Evolutionary conservation across 164 flowering plant species (phyloP).

Genomic region (Nymphaea thermarum): DNA sequence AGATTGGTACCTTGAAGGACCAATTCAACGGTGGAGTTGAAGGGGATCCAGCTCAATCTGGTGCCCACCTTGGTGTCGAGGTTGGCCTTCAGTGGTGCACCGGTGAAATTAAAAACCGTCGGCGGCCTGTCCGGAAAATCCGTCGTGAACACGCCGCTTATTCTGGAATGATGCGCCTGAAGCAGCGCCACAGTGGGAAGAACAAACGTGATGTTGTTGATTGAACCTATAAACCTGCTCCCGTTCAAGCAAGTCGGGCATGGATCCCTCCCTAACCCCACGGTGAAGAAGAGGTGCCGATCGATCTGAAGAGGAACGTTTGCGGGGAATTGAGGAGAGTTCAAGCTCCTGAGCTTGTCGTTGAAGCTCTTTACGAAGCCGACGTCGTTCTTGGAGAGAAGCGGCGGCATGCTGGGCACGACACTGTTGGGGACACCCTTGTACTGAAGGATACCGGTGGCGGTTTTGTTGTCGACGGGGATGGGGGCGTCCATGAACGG

Average conservation of each 20-base stretch:
- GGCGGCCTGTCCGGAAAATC: slow-evolving; percentile 44
- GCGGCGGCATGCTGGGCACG: slow-evolving; percentile 23
- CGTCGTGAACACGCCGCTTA: slow-evolving; percentile 26
- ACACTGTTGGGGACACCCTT: slow-evolving; percentile 29
- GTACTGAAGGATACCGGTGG: slow-evolving; percentile 40
- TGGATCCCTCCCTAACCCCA: slow-evolving; percentile 30
- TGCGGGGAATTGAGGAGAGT: slow-evolving; percentile 31
- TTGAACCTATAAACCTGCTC: slow-evolving; percentile 28
- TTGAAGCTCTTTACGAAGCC: slow-evolving; percentile 21
- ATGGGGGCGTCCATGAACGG: slow-evolving; percentile 34
- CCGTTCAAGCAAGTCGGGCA: slow-evolving; percentile 33
- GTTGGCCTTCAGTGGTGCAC: slow-evolving; percentile 42
- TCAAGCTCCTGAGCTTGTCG: slow-evolving; percentile 26
- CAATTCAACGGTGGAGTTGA: slow-evolving; percentile 38
- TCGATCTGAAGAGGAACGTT: slow-evolving; percentile 34
- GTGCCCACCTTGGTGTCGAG: slow-evolving; percentile 27
- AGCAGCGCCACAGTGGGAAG: slow-evolving; percentile 38
- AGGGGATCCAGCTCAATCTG: slow-evolving; percentile 28
- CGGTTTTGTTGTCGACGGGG: slow-evolving; percentile 37
- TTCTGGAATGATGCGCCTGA: slow-evolving; percentile 34
- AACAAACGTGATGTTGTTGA: slow-evolving; percentile 36
- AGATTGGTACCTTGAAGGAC: slow-evolving; percentile 46
- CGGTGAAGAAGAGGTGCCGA: slow-evolving; percentile 31
- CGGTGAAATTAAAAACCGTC: slow-evolving; percentile 35
- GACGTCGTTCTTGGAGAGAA: slow-evolving; percentile 30